Percentiles rank a stretch among this genome's conserved stretches.
Conservation (phyloP, 164 flowering plant species). For the Stephania cephalantha region DNA sequence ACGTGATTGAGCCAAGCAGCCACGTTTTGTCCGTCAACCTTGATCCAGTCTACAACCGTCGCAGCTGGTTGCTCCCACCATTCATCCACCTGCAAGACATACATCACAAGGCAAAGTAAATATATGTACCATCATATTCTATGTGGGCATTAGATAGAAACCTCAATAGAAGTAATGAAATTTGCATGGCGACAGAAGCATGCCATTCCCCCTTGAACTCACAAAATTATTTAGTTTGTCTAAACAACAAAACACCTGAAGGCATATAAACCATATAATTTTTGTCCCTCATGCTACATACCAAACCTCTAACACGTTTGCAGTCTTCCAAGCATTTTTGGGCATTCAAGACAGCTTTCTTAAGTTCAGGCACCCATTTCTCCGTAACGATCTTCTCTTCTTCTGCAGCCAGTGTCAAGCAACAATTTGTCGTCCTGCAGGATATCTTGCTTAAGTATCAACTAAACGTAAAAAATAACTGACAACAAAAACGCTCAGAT, state of each 20-base stretch:
- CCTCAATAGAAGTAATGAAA: not conserved
- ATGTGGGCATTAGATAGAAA: not conserved
- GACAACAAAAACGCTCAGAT: too few relatives aligned
- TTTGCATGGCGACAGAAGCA: not conserved
- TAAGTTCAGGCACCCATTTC: slow-evolving; percentile 87
- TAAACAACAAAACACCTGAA: not conserved
- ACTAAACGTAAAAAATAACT: not conserved
- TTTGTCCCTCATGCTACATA: slow-evolving; percentile 30
- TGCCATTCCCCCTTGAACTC: not conserved
- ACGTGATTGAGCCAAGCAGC: slow-evolving; percentile 93
- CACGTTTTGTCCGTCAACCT: slow-evolving; percentile 83
- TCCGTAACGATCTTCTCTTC: slow-evolving; percentile 75
- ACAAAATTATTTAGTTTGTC: not conserved
- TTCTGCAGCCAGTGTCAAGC: slow-evolving; percentile 73
- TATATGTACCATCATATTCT: not conserved
- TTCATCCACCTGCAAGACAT: slow-evolving; percentile 69
- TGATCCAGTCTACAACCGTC: slow-evolving; percentile 87
- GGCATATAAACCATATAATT: not conserved
- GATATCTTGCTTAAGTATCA: slow-evolving; percentile 8
- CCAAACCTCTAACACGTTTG: slow-evolving; percentile 82
- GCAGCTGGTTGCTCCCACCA: slow-evolving; percentile 99
- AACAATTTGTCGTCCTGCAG: slow-evolving; percentile 80
- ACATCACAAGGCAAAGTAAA: not conserved
- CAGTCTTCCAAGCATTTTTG: slow-evolving; percentile 82
- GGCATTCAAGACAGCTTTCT: slow-evolving; percentile 54